phyloP scores from a whole-genome alignment of 108 stramenopile species.

The Fistulifera solaris region DNA sequence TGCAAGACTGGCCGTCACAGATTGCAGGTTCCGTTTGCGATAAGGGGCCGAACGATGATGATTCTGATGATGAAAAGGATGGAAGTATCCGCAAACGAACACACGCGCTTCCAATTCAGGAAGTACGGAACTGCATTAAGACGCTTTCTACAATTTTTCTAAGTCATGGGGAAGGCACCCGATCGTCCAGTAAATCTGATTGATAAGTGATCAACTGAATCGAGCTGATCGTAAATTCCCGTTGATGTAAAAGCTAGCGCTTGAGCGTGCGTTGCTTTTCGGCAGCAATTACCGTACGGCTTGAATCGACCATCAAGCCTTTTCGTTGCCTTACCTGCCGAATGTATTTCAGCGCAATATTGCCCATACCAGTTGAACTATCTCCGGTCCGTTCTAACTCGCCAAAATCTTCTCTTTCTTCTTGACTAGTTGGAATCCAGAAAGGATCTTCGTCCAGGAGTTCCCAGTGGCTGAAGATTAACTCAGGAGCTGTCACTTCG shows the following conservation, averaged over 20 bases:
- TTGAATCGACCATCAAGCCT: slow-evolving; percentile 78
- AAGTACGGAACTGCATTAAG: too few species aligned
- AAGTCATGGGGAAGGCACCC: too few species aligned
- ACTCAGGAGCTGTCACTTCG: slow-evolving; percentile 82
- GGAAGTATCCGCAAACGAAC: too few species aligned
- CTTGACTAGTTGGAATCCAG: slow-evolving; percentile 86
- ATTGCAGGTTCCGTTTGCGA: too few species aligned
- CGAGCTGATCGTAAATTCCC: too few species aligned
- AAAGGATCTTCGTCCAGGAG: slow-evolving; percentile 83
- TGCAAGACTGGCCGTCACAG: neutral
- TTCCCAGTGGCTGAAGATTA: slow-evolving; percentile 82
- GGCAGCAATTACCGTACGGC: slow-evolving; percentile 77
- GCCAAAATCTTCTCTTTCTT: slow-evolving; percentile 89
- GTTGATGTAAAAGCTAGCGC: too few species aligned
- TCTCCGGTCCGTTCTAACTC: slow-evolving; percentile 70
- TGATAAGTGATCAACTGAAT: too few species aligned
- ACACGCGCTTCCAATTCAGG: too few species aligned
- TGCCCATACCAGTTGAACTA: slow-evolving; percentile 72
- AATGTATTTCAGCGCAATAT: slow-evolving; percentile 74
- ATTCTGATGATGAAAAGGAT: too few species aligned
- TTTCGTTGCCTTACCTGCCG: slow-evolving; percentile 76
- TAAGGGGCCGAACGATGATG: too few species aligned
- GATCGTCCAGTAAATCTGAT: too few species aligned
- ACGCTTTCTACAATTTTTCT: too few species aligned
- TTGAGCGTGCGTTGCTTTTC: slow-evolving; percentile 89